Conservation (phyloP, 306 rosid species). For the barrel medic (Medicago truncatula) region MtrunA17r5.0-ANR NC_053043.1:38126501-38127000, state of each 20-base stretch:
- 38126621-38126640: slow-evolving; percentile 43
- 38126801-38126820: not conserved
- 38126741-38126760: slow-evolving; percentile 77
- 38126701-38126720: slow-evolving; percentile 80
- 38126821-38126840: slow-evolving; percentile 72
- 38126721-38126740: slow-evolving; percentile 82
- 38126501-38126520: too few relatives aligned
- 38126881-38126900: slow-evolving; percentile 91
- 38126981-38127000: slow-evolving; percentile 10
- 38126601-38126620: not conserved
- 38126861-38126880: slow-evolving; percentile 81
- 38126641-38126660: slow-evolving; percentile 54
- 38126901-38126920: slow-evolving; percentile 88
- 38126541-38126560: too few relatives aligned
- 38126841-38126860: slow-evolving; percentile 90
- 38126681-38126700: slow-evolving; percentile 93
- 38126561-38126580: too few relatives aligned
- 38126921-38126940: slow-evolving; percentile 91
- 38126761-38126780: slow-evolving; percentile 16
- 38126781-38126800: slow-evolving; percentile 5
- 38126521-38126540: too few relatives aligned
- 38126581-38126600: too few relatives aligned
- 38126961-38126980: not conserved
- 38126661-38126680: slow-evolving; percentile 69
- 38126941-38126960: slow-evolving; percentile 62